Conservation (phyloP, 1,284 basidiomycete species). For the Ustilago shanxiensis region DNA sequence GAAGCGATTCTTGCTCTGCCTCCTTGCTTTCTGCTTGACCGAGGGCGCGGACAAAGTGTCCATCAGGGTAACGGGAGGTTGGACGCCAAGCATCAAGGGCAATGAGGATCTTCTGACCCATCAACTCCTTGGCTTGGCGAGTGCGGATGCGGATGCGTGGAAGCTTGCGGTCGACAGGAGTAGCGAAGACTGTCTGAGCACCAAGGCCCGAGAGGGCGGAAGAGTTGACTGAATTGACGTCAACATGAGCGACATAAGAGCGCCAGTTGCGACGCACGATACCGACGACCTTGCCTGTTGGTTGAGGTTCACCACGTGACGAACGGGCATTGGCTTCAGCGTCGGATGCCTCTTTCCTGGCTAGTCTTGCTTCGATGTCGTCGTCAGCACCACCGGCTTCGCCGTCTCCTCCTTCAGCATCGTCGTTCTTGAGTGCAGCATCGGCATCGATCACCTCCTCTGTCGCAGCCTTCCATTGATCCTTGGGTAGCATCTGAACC, state of each 20-base stretch:
- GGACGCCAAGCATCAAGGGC: slow-evolving; percentile 92
- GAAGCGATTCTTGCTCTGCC: slow-evolving; percentile 92
- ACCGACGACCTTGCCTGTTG: slow-evolving; percentile 91
- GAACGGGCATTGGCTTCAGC: slow-evolving; percentile 70
- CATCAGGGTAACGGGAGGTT: slow-evolving; percentile 92
- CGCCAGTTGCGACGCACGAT: slow-evolving; percentile 96
- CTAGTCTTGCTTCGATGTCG: slow-evolving; percentile 50
- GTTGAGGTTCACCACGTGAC: slow-evolving; percentile 77
- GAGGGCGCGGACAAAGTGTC: slow-evolving; percentile 93
- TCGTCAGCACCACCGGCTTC: slow-evolving; percentile 72
- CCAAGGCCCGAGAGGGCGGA: slow-evolving; percentile 82
- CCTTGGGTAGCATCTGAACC: slow-evolving; percentile 87
- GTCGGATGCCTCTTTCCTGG: slow-evolving; percentile 60
- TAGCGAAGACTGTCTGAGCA: slow-evolving; percentile 92
- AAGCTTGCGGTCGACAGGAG: slow-evolving; percentile 89
- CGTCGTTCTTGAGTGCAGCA: slow-evolving; percentile 84
- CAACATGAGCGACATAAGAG: slow-evolving; percentile 92
- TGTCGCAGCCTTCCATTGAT: slow-evolving; percentile 91
- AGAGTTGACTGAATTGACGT: slow-evolving; percentile 82
- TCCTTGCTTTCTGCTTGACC: slow-evolving; percentile 93
- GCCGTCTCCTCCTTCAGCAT: slow-evolving; percentile 75
- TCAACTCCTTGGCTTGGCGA: slow-evolving; percentile 87
- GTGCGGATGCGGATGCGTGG: slow-evolving; percentile 95
- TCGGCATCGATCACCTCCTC: slow-evolving; percentile 92
- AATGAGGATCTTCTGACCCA: slow-evolving; percentile 95